Base-by-base conservation (phyloP, 495 filamentous ascomycete species). In the Baudoinia panamericana region DNA sequence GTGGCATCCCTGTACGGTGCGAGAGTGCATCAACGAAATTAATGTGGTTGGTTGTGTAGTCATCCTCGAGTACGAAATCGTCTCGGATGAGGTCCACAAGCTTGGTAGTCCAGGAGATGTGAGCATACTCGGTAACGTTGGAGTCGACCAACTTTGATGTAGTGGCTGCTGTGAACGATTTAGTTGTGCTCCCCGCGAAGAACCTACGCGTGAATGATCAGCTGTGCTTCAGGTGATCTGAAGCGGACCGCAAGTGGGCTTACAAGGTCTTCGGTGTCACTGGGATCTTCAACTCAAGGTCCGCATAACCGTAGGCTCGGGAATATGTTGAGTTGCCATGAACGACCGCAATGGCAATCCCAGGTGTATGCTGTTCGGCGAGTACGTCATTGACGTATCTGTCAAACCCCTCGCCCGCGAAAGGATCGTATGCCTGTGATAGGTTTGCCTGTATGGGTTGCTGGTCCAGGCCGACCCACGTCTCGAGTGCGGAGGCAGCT, bases 161-260 rank as follows among this genome's bases (percentile, higher is more conserved):
- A 18, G 60, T 56, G 9, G 73, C 68, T 1, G 64, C 64, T 7
- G 67, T 70, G 55, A 73, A 73, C 1, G 70, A 67, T 52, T 76
- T 76, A 17, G 69, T 75, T 1, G 71, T 76, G 48, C 67, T 71
- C 52, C 62, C 36, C n/a, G 13, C 17, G 15, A 43, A 43, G 42
- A 26, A 45, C 13, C n/a, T n/a, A n/a, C n/a, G n/a, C n/a, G n/a
- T n/a, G n/a, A n/a, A n/a, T n/a, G n/a, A n/a, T n/a, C n/a, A n/a
- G n/a, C n/a, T n/a, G n/a, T n/a, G n/a, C n/a, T n/a, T n/a, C n/a
- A n/a, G n/a, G n/a, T n/a, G n/a, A n/a, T n/a, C n/a, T n/a, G n/a
- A n/a, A n/a, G n/a, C n/a, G n/a, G n/a, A n/a, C n/a, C n/a, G n/a
- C n/a, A n/a, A n/a, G n/a, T n/a, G n/a, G n/a, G n/a, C n/a, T n/a